Base-by-base conservation (phyloP, 306 rosid genomes). In the Cotoneaster glaucophyllus region DNA sequence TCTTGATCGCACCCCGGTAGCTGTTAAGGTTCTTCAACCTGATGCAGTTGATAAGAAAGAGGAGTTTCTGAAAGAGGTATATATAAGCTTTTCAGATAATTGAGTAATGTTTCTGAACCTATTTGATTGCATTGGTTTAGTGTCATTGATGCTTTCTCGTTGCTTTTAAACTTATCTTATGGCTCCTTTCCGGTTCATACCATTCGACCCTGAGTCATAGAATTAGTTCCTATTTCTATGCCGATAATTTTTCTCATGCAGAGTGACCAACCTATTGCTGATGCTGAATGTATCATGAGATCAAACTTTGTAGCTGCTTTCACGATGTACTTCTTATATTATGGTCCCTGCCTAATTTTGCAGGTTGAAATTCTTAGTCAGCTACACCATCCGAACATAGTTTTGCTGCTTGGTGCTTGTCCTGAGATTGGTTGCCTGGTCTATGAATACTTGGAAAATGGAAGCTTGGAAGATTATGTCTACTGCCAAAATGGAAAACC, bases 351-450 rank as follows among this genome's bases (percentile, higher is more conserved):
- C 61, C 58, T 14, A 64, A 74, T 79, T 80, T 74, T 85, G 71
- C 84, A 95, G 98, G 87, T 92, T 71, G 96, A 95, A 93, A 78
- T 95, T 86, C 96, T 95, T 61, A 90, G 97, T 80, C 95, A 89
- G 87, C 86, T 95, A 74, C 97, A 85, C 68, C 98, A 95, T 86
- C 98, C 97, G 17, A 81, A 92, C 71, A 76, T 92, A 79, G 93
- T 95, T 77, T 82, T 95, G 85, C 89, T 95, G 73, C 92, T 95
- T 32, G 98, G 98, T 83, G 98, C 97, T 45, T 92, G 98, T 81
- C 97, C 97, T 5, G 97, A 95, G 80, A 88, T 50, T 13, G 88
- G 96, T 61, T 92, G 96, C 69, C 88, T 95, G 70, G 91, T 95
- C 62, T 95, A 95, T 62, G 96, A 95, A 67, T 89, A 90, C 87